Evolutionary conservation across 805 yeast genomes (phyloP), one percentile per base, ranked within the genome.

Genomic region (Candida wancherniae): DNA sequence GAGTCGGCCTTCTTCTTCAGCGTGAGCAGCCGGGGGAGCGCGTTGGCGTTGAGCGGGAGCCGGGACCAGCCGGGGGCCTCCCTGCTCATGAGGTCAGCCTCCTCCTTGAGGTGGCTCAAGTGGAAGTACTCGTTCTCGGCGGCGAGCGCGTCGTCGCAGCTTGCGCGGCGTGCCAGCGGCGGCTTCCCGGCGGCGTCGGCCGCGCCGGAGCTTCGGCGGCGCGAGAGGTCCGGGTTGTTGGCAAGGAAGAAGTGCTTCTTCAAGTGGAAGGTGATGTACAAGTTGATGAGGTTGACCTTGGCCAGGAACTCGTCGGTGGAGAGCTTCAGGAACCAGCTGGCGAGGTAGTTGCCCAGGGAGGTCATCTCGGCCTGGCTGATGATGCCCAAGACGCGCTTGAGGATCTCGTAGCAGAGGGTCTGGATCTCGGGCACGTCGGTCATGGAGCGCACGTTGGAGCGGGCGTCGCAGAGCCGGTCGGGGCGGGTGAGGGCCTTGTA

Each of bases 221-320:
- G 28, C 12, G 38, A 31, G 9, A 40, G 18, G 10, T 34, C 40
- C 9, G 48, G 48, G 19, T 45, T 58, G 37, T 60, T 50, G 31
- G 62, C 56, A 36, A 50, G 42, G 49, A 64, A 69, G 40, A 69
- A 62, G 32, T 74, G 63, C 36, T 75, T 66, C 23, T 77, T 71
- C 33, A 88, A 61, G 26, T 84, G 85, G 48, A 83, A 85, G 0
- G 94, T 81, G 21, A 87, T 70, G 55, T 82, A 86, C 14, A 85
- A 63, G 47, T 87, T 88, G 28, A 84, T 46, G 19, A 82, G 59
- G 22, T 85, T 85, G 0, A 86, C 71, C 43, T 79, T 77, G 2
- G 53, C 47, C 7, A 53, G 51, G 40, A 82, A 80, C 6, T 61
- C 66, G 0, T 52, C 55, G 0, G 42, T 33, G 0, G 77, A 57